Evolutionary conservation across 2,329 filamentous ascomycete genomes (phyloP), one percentile per base, ranked within the genome.

Genomic region (Aspergillus cejpii): DNA sequence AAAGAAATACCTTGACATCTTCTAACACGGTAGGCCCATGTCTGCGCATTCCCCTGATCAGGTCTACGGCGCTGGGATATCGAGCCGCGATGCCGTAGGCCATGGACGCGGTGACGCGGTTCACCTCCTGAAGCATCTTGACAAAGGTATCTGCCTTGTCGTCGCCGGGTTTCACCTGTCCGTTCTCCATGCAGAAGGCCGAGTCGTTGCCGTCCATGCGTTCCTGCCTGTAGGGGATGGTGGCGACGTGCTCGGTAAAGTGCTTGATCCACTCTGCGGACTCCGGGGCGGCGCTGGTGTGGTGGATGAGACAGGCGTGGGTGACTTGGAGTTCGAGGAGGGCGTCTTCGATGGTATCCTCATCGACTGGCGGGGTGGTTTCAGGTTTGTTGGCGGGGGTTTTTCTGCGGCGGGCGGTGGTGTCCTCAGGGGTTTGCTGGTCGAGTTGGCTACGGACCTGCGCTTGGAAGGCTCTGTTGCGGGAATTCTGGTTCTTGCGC

Each of bases 231-330:
- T 90, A 90, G 0, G 85, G 86, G 17, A 85, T 80, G 1, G 82
- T 85, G 6, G 84, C 85, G 39, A 91, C 81, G 60, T 91, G 83
- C 57, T 89, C 83, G 0, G 87, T 91, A 56, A 90, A 87, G 26
- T 77, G 73, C 23, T 76, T 71, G 23, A 90, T 80, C 83, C 85
- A 87, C 54, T 83, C 77, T 1, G 84, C 83, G 1, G 84, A 85
- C 56, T 88, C 83, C 0, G 77, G 59, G 0, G 76, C 57, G 2
- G 70, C 65, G 11, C 64, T 66, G 1, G 83, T 86, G 61, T 91
- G 84, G 60, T 89, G 84, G 36, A 90, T 80, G 3, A 87, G 68
- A 17, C 78, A 78, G 4, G 72, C 70, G 62, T 90, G 81, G 19
- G 76, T 64, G 5, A 90, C 74, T 61, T 91, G 86, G 3, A 91